Conservation (phyloP, 352 stramenopile species). For the Blastocystis hominis region DNA sequence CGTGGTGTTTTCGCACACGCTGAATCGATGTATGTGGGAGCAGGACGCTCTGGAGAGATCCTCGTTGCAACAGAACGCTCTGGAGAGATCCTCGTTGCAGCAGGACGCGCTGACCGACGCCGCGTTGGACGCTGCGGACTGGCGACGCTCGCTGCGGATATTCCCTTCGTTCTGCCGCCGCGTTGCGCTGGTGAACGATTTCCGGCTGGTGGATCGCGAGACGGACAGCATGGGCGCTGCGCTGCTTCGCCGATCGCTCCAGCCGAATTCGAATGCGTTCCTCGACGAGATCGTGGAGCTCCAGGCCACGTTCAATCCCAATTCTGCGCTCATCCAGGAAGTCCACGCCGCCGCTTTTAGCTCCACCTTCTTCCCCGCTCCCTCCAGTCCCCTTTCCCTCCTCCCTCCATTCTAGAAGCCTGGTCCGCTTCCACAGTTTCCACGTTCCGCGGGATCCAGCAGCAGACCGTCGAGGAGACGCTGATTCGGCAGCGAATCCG, state of each 20-base stretch:
- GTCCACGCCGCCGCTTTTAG: background rate
- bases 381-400: background rate
- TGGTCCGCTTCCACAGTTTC: background rate
- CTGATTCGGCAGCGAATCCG: background rate
- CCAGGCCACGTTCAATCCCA: background rate
- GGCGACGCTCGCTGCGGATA: background rate
- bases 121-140: background rate
- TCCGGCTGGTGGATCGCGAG: background rate
- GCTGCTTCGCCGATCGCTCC: background rate
- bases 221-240: background rate
- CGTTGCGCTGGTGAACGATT: background rate
- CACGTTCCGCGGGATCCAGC: background rate
- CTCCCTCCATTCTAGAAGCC: background rate
- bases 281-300: background rate
- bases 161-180: background rate
- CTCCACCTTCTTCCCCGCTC: background rate
- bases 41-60: too few relatives aligned
- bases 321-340: background rate
- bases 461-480: background rate
- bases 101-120: slow-evolving; percentile 13
- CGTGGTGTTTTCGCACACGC: background rate
- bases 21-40: background rate
- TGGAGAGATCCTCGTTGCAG: too few relatives aligned
- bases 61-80: too few relatives aligned
- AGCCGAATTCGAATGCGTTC: background rate